Evolutionary conservation across 331 rosid species (phyloP), one percentile per base, ranked within the genome.

Genomic region (Prunus yedoensis): DNA sequence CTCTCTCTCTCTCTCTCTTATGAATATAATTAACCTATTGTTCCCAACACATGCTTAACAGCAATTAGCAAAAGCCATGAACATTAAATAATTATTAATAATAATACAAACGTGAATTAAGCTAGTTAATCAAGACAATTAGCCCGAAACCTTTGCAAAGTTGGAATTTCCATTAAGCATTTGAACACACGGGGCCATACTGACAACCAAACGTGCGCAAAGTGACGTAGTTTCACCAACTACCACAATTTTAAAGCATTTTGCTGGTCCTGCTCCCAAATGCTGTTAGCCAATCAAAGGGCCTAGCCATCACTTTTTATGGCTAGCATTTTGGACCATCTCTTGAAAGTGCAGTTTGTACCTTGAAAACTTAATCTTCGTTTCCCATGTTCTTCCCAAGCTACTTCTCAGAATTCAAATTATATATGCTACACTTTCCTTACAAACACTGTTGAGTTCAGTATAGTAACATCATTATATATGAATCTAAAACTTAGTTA

Each of bases 311-410:
- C 73, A 28, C 73, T 64, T 62, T 18, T 27, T 54, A 11, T 25
- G 27, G 21, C 63, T 21, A 23, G 9, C 45, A 53, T 51, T 79
- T 56, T 28, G 78, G 78, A 73, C 78, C 82, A 66, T 66, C 71
- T 73, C 61, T 15, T 50, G 17, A 9, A 54, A 73, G 57, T 20
- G 20, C 61, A 72, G 13, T 13, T 2, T 51, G 30, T 38, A 53
- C 43, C 5, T 1, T 3, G 10, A 23, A 70, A 15, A 16, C 32
- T 52, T 70, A 0, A 57, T 70, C 43, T 32, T 53, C 20, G 35
- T 46, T 23, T 67, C 28, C 65, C 32, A 2, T 50, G 12, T 54
- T 21, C 66, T 41, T 16, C 66, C 23, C 43, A 54, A 56, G 2
- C 32, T 25, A n/a, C 0, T 21, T 61, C 38, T 27, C 28, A 27